phyloP scores from a whole-genome alignment of 129 eudicot species.

The Mikania micrantha region DNA sequence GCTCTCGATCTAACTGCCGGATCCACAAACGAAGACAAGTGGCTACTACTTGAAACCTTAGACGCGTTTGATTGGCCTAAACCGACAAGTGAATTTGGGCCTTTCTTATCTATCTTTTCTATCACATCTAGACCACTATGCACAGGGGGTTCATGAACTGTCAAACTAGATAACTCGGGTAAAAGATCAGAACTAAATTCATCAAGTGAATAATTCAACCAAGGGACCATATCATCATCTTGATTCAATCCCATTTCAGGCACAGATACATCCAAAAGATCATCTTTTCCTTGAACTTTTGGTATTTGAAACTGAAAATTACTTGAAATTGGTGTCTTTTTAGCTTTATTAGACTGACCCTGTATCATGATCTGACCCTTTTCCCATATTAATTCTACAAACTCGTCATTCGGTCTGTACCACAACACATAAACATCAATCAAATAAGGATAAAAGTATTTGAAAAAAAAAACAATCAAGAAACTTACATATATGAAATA shows the following conservation, averaged over 20 bases:
- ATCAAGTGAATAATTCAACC: slow-evolving; percentile 68
- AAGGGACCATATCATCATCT: slow-evolving; percentile 73
- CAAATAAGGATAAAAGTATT: not conserved
- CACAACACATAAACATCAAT: slow-evolving; percentile 8
- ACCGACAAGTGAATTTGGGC: slow-evolving; percentile 8
- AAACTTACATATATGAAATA: slow-evolving; percentile 54
- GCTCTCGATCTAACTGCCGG: slow-evolving; percentile 51
- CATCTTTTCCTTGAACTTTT: slow-evolving; percentile 39
- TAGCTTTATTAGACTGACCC: slow-evolving; percentile 59
- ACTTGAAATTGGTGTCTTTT: slow-evolving; percentile 42
- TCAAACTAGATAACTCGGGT: slow-evolving; percentile 71
- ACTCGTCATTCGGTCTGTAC: slow-evolving; percentile 62
- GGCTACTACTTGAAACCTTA: slow-evolving; percentile 33
- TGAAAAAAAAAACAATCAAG: not conserved
- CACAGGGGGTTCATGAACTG: slow-evolving; percentile 40
- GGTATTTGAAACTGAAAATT: slow-evolving; percentile 35
- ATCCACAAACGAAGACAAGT: slow-evolving; percentile 26
- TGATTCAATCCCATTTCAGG: slow-evolving; percentile 45
- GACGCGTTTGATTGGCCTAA: not conserved
- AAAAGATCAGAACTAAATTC: slow-evolving; percentile 57
- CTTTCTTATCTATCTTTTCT: slow-evolving; percentile 43
- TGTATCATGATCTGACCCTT: slow-evolving; percentile 91
- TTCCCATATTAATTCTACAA: slow-evolving; percentile 78
- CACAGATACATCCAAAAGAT: slow-evolving; percentile 36
- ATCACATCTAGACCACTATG: slow-evolving; percentile 25